These are phyloP conservation scores for Backusella morwellensis DNA, from an alignment of 192 early-diverging fungal species.

Conservation along the genomic window DNA sequence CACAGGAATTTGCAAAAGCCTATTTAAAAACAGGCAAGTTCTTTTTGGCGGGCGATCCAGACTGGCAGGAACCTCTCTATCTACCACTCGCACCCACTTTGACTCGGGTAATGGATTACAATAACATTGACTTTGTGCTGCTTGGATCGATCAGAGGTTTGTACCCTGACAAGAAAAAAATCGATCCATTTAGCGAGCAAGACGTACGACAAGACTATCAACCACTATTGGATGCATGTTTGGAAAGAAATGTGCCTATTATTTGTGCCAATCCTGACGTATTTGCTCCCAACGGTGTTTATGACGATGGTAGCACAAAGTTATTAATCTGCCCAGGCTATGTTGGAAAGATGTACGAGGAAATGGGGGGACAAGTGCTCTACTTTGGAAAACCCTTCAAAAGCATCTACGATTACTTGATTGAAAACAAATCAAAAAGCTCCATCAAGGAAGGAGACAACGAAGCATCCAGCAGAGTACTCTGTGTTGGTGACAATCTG, in stretches of 20 bases:
- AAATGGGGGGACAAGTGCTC: conserved; percentile 26
- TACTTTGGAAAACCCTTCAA: conserved; percentile 35
- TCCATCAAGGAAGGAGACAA: not conserved
- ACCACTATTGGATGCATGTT: conserved; percentile 15
- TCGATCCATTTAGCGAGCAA: conserved; percentile 10
- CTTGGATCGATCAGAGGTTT: conserved; percentile 19
- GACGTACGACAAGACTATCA: conserved; percentile 16
- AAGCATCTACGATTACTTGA: conserved; percentile 27
- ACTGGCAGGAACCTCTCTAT: conserved; percentile 27
- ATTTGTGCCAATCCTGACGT: conserved; percentile 36
- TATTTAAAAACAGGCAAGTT: conserved; percentile 23
- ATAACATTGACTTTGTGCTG: conserved; percentile 26
- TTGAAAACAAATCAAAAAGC: conserved; percentile 1
- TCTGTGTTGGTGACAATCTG: conserved; percentile 32
- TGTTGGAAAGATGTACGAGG: conserved; percentile 25
- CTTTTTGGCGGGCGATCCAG: conserved; percentile 14
- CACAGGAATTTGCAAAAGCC: conserved; percentile 6
- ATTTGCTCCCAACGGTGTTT: conserved; percentile 23
- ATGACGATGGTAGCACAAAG: conserved; percentile 15
- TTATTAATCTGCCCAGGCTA: conserved; percentile 25
- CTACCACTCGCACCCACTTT: not conserved
- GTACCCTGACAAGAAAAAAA: not conserved
- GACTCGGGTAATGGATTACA: conserved; percentile 1
- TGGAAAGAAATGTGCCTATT: conserved; percentile 12
- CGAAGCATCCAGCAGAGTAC: not conserved